Evolutionary conservation across 1,139 yeast genomes (phyloP), one percentile per base, ranked within the genome.

Genomic region (Hansenula lynferdii): DNA sequence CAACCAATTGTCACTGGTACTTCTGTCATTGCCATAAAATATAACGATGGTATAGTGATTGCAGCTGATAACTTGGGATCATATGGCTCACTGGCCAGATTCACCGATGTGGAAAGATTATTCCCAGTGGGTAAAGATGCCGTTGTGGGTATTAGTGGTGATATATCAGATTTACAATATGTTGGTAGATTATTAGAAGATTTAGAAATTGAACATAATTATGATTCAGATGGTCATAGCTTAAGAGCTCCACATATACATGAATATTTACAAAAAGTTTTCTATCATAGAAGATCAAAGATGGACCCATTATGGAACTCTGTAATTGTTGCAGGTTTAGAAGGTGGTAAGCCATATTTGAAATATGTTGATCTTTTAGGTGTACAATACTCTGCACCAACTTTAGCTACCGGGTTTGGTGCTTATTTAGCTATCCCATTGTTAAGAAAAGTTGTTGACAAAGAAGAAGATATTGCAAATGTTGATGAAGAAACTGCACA

Each of bases 221-320:
- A 90, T 60, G 96, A 90, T 56, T 78, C 73, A 58, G 84, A 82
- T n/a, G 65, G 62, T 10, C 85, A 82, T 59, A 65, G 75, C 33
- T 71, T 90, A 57, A 75, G 83, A 49, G 96, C 97, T 10, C 80
- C 89, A 24, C 86, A 89, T 56, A 80, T 94, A 31, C 95, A 86
- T 61, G 94, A 86, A 59, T 92, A 89, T 60, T 70, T 94, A 50
- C 79, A 94, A 34, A 77, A 85, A 46, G 83, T 90, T 33, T 72
- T 90, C 72, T 94, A 94, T 65, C 72, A 77, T 51, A 80, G 97
- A 64, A 79, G 99, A 64, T 75, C 85, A 38, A 87, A 90, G 63
- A 81, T 94, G 92, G 77, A 94, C 60, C 99, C 99, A 19, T 72
- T 89, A 48, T 94, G 98, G 98, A 94, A 92, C 63, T 85, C 97